Percentiles rank a stretch among this genome's conserved stretches.
phyloP scores from a whole-genome alignment of 371 early-diverging fungal genomes.

The Saksenaea oblongispora region DNA sequence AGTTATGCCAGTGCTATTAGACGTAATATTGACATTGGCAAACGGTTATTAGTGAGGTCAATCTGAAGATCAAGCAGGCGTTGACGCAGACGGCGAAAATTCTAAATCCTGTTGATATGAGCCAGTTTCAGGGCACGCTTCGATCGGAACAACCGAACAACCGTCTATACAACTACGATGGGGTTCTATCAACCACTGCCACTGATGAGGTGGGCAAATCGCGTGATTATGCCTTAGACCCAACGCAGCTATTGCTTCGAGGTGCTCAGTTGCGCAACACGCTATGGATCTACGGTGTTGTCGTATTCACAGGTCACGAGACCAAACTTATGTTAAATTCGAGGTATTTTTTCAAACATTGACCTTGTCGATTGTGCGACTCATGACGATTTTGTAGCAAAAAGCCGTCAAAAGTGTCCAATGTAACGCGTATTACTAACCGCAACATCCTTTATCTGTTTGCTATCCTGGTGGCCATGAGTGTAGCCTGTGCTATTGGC shows the following conservation, averaged over 20 bases:
- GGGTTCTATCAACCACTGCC: slow-evolving; percentile 57
- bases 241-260: slow-evolving; percentile 79
- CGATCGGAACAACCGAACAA: slow-evolving; percentile 87
- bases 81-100: slow-evolving; percentile 69
- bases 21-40: not conserved
- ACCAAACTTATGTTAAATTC: slow-evolving; percentile 90
- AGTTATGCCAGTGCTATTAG: not conserved
- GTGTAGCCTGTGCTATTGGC: slow-evolving; percentile 87
- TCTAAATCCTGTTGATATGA: slow-evolving; percentile 61
- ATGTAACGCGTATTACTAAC: slow-evolving; percentile 89
- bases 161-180: slow-evolving; percentile 86
- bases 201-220: slow-evolving; percentile 59
- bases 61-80: slow-evolving; percentile 91
- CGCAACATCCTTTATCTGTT: slow-evolving; percentile 92
- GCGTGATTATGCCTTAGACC: slow-evolving; percentile 72
- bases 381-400: slow-evolving; percentile 26
- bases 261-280: slow-evolving; percentile 88
- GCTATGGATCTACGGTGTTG: slow-evolving; percentile 83
- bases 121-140: slow-evolving; percentile 58
- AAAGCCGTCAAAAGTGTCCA: slow-evolving; percentile 52
- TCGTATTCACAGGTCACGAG: slow-evolving; percentile 89
- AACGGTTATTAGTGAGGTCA: slow-evolving; percentile 74
- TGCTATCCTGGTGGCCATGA: slow-evolving; percentile 80
- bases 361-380: not conserved
- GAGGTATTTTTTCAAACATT: slow-evolving; percentile 30